A percentile compares a stretch with the other conserved stretches of the same genome.
phyloP scores from a whole-genome alignment of 306 rosid species.

The Glycyrrhiza uralensis region DNA sequence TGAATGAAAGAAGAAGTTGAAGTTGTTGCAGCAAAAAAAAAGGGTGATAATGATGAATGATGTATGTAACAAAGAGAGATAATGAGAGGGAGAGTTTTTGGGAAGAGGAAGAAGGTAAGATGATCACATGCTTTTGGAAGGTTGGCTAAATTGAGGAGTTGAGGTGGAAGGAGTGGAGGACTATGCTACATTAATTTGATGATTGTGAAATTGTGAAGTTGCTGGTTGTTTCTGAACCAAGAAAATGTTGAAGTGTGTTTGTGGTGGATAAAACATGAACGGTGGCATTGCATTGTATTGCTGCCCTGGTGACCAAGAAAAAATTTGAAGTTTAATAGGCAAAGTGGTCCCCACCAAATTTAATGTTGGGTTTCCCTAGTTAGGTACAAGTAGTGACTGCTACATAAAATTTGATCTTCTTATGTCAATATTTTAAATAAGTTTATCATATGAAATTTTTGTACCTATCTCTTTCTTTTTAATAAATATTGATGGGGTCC shows the following conservation, averaged over 20 bases:
- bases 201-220: conserved; percentile 17
- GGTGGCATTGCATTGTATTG: conserved; percentile 11
- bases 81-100: not conserved
- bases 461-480: not conserved
- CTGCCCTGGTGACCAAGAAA: conserved; percentile 26
- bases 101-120: conserved; percentile 2
- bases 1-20: not conserved
- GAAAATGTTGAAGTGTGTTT: conserved; percentile 23
- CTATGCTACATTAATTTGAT: conserved; percentile 29
- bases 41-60: conserved; percentile 3
- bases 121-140: conserved; percentile 24
- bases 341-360: conserved; percentile 36
- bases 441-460: not conserved
- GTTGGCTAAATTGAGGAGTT: not conserved
- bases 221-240: conserved; percentile 57
- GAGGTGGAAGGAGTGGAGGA: conserved; percentile 42
- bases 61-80: not conserved
- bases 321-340: conserved; percentile 9
- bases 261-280: conserved; percentile 47
- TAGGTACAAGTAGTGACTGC: not conserved
- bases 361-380: conserved; percentile 20
- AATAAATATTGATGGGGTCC: not conserved
- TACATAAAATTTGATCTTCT: not conserved
- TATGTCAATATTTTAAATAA: not conserved
- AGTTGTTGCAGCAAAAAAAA: not conserved